Conservation (phyloP, 768 basidiomycete species). For the Crepidotus variabilis region DNA sequence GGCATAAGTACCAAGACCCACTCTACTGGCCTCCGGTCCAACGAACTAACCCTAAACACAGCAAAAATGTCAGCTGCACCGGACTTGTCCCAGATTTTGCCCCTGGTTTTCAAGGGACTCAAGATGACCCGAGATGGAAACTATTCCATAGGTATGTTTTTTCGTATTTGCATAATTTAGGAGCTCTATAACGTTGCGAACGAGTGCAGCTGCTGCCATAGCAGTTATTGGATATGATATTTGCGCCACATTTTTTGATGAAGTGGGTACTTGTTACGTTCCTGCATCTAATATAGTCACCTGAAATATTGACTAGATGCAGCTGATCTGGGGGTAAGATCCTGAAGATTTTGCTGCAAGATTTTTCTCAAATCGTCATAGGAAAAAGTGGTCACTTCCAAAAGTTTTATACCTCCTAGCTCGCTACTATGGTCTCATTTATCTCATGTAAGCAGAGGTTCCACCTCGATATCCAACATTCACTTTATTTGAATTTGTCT, state of each 20-base stretch:
- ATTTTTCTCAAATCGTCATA: not conserved
- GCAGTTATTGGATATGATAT: not conserved
- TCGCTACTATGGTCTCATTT: not conserved
- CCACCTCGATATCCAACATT: no score
- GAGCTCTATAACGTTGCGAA: no score
- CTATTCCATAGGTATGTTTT: not conserved
- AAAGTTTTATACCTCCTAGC: not conserved
- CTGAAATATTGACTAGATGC: not conserved
- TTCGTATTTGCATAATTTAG: no score
- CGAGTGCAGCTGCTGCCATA: not conserved
- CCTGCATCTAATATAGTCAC: not conserved
- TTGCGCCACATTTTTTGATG: not conserved
- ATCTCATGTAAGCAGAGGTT: not conserved
- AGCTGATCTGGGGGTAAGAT: constrained; percentile 1
- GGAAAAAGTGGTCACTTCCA: constrained; percentile 1
- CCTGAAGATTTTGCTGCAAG: not conserved
- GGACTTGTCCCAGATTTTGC: not conserved
- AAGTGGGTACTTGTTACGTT: not conserved
- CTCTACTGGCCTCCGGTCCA: not conserved
- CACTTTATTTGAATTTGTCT: not conserved
- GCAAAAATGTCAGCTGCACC: not conserved
- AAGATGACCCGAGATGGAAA: not conserved
- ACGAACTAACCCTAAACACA: not conserved
- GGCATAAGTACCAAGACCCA: no score
- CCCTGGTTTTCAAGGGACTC: not conserved